Evolutionary conservation across 202 grass and related monocot genomes (phyloP), one percentile per base, ranked within the genome.

Genomic region (Zoysia matrella): DNA sequence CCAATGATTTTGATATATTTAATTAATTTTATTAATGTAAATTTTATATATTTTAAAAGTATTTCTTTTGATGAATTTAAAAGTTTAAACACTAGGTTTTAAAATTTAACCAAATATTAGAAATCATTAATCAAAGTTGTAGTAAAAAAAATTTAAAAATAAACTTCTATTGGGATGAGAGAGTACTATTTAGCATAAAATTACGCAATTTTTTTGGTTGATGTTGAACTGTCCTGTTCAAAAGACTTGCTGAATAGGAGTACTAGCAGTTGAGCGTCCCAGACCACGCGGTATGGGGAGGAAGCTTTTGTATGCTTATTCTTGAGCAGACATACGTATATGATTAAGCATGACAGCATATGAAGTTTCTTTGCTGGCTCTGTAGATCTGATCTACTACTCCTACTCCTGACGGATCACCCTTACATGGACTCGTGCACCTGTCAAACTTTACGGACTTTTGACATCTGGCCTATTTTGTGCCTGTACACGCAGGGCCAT

Each of bases 291-390:
- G 61, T 15, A 74, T 86, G 75, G 80, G 63, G 5, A 75, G 50
- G 88, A 90, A 86, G 69, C 84, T 83, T 86, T 80, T 47, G 22
- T 56, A 22, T 41, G 61, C 52, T 78, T 52, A 7, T 58, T 75
- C 12, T 12, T 65, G 30, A 76, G 18, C 67, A 56, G 74, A 74
- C 62, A 78, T 63, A 67, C 83, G 48, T 73, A 47, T 64, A 67
- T 73, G 74, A 45, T 71, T 68, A 78, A 74, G 55, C 67, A 86
- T 50, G 78, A 79, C 61, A 89, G 40, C 83, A 45, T 62, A 71
- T 74, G 83, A 69, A 79, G 56, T 78, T 83, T 86, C 74, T 79
- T 79, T 55, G 84, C 50, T 83, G 63, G 75, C 83, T 90, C 74
- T 83, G 7, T 36, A 30, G 61, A 90, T 82, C 79, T 86, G 53